These are phyloP conservation scores for Avena sativa DNA, from an alignment of 176 grass and related monocot genomes.

Conservation along the genomic window DNA sequence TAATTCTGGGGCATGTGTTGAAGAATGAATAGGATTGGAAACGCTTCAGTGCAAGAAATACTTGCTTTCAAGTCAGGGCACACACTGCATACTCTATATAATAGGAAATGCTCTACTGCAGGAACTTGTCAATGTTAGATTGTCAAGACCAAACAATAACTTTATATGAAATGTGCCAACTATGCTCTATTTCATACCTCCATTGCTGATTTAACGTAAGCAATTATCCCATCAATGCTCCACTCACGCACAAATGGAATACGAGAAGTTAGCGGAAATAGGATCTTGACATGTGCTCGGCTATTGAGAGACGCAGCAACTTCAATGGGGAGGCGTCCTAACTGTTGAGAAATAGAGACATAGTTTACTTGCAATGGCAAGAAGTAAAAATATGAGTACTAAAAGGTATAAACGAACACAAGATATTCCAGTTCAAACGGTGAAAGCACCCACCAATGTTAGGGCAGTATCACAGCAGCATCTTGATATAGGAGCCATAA, in stretches of 20 bases:
- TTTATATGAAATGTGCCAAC: neutral
- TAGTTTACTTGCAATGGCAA: neutral
- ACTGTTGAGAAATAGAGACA: slow-evolving; percentile 33
- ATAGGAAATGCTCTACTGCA: neutral
- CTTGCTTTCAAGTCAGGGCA: slow-evolving; percentile 20
- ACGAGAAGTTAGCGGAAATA: slow-evolving; percentile 41
- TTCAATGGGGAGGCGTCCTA: slow-evolving; percentile 34
- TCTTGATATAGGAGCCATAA: slow-evolving; percentile 5
- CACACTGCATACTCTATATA: neutral
- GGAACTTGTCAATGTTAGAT: slow-evolving; percentile 4
- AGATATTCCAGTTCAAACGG: neutral
- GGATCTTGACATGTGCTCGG: slow-evolving; percentile 42
- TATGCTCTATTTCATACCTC: slow-evolving; percentile 25
- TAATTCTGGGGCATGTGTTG: neutral
- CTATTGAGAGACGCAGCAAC: slow-evolving; percentile 40
- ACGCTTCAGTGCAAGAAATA: neutral
- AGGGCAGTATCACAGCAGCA: slow-evolving; percentile 11
- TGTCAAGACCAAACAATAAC: slow-evolving; percentile 3
- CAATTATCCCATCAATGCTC: slow-evolving; percentile 52
- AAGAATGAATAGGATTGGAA: slow-evolving; percentile 10
- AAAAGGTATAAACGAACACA: neutral
- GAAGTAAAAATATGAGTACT: neutral
- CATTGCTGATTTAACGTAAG: slow-evolving; percentile 10
- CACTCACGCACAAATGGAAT: slow-evolving; percentile 36
- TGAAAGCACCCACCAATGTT: neutral